A percentile compares a stretch with the other conserved stretches of the same genome.
Conservation (phyloP, 495 filamentous ascomycete species). For the Tuber magnatum region DNA sequence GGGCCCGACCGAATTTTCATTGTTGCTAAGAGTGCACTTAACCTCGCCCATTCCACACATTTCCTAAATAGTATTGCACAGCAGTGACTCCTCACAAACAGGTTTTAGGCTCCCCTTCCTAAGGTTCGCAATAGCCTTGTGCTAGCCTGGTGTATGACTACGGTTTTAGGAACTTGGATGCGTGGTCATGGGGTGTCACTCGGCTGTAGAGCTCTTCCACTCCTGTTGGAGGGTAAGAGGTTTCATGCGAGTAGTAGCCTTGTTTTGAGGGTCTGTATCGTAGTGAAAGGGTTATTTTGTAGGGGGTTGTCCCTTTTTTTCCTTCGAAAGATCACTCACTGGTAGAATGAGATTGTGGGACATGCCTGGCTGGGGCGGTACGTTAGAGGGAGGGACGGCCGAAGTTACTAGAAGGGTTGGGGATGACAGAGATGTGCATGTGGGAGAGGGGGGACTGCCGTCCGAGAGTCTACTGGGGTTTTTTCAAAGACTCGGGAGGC, state of each 20-base stretch:
- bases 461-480: neutral
- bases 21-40: neutral
- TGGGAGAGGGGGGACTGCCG: neutral
- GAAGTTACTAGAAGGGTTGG: too few species aligned
- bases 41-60: neutral
- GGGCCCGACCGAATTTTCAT: neutral
- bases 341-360: neutral
- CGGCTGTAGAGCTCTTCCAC: neutral
- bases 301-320: neutral
- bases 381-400: neutral
- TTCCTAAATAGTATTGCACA: neutral
- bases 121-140: neutral
- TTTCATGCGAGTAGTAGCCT: neutral
- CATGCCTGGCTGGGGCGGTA: neutral
- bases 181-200: neutral
- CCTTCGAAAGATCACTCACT: neutral
- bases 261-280: neutral
- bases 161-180: neutral
- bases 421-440: neutral
- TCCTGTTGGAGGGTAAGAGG: neutral
- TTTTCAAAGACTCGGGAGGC: neutral
- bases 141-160: neutral
- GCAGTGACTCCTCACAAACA: neutral
- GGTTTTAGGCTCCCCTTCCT: neutral
- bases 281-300: neutral